Conservation (phyloP, 352 stramenopile genomes). For the Globisporangium nunn region DNA sequence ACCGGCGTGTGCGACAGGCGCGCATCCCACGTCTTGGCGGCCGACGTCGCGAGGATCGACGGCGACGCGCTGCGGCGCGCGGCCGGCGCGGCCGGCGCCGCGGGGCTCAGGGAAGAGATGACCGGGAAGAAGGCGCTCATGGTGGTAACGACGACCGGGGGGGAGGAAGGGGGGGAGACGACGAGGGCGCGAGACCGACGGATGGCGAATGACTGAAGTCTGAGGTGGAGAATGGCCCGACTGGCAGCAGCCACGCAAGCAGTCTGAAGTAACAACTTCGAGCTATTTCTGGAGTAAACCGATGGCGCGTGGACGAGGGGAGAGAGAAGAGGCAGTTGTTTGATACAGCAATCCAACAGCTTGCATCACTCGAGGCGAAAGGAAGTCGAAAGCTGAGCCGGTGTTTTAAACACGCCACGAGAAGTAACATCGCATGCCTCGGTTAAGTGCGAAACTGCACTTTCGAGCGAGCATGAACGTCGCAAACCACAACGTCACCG, state of each 20-base stretch:
- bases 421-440: too few relatives aligned
- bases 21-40: constrained; percentile 67
- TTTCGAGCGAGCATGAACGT: too few relatives aligned
- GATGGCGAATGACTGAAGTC: constrained; percentile 56
- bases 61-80: constrained; percentile 28
- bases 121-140: constrained; percentile 79
- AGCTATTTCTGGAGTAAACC: background rate
- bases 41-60: constrained; percentile 64
- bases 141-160: constrained; percentile 1
- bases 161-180: constrained; percentile 4
- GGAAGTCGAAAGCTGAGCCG: too few relatives aligned
- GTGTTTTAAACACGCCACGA: too few relatives aligned
- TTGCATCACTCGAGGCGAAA: too few relatives aligned
- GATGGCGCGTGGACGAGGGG: background rate
- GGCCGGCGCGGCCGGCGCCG: constrained; percentile 24
- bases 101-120: constrained; percentile 65
- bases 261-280: constrained; percentile 5
- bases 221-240: constrained; percentile 11
- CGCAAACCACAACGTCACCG: too few relatives aligned
- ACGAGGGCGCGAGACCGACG: constrained; percentile 36
- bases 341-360: too few relatives aligned
- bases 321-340: too few relatives aligned
- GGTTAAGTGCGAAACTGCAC: too few relatives aligned
- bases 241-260: too few relatives aligned
- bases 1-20: constrained; percentile 71